Base-by-base conservation (phyloP, 2,329 filamentous ascomycete species). In the Rhynchosporium secalis region DNA sequence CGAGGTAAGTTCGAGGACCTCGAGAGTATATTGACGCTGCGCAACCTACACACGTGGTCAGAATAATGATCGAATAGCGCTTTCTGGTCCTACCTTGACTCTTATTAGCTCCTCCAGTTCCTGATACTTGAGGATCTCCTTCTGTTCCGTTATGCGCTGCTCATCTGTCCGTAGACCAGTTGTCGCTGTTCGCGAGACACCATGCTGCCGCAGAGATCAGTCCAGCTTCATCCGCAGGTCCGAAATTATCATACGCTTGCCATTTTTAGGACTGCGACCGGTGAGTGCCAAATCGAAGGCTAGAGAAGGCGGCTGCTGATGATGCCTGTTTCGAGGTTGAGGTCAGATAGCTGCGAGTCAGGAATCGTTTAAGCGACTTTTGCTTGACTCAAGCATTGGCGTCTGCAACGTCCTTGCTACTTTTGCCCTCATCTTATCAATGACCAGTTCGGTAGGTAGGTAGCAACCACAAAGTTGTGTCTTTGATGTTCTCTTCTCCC, bases 41-140 rank as follows among this genome's bases (percentile, higher is more conserved):
- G 69, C 68, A 43, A 72, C 65, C 72, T 74, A 51, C 8, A 13
- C n/a, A n/a, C 41, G 15, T 49, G 15, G 62, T 67, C 62, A 72
- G 54, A 52, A 67, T 48, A 55, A 41, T 1, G 33, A n/a, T 43
- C 28, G 1, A 20, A 33, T 36, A 36, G 46, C 60, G 15, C 46
- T 41, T 26, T 62, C 55, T 38, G 33, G 45, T 59, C 71, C 36
- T 72, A 91, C 89, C 78, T 87, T 86, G n/a, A 79, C 72, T 60
- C 86, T 85, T 43, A 96, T 84, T 59, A 85, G 77, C 58, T 83
- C 79, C 66, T 93, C 90, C 48, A 96, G 79, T 10, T 83, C 78
- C 68, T 85, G 87, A 76, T 96, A 96, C 66, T 86, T 84, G 62
- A 81, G 78, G 71, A 97, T 96, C 75, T 89, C 89, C 69, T 86